These are phyloP conservation scores for Periconia digitata DNA, from an alignment of 2,329 filamentous ascomycete species.

Conservation along the genomic window DNA sequence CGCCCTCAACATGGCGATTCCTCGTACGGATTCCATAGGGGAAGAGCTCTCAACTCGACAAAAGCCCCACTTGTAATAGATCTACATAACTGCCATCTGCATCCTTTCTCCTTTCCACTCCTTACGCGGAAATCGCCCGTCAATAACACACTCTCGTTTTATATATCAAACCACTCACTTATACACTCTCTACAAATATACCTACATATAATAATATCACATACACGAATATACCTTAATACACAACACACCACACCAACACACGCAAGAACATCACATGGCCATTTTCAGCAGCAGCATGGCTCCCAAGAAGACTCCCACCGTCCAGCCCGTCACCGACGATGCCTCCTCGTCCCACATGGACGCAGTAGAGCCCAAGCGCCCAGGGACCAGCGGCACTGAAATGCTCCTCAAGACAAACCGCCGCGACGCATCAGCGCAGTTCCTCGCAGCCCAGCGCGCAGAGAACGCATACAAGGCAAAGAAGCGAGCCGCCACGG, in stretches of 20 bases:
- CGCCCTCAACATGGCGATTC: background rate
- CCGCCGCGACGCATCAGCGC: slow-evolving; percentile 13
- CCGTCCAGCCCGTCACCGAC: background rate
- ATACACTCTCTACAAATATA: background rate
- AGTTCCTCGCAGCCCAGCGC: slow-evolving; percentile 15
- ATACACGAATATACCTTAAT: too few species aligned
- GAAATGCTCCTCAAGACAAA: slow-evolving; percentile 15
- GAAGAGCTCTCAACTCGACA: background rate
- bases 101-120: background rate
- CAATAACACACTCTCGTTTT: background rate
- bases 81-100: background rate
- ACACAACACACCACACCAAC: background rate
- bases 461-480: slow-evolving; percentile 18
- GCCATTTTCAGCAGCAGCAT: slow-evolving; percentile 11
- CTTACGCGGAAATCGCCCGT: slow-evolving; percentile 12
- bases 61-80: background rate
- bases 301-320: slow-evolving; percentile 5
- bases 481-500: slow-evolving; percentile 14
- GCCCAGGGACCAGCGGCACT: slow-evolving; percentile 17
- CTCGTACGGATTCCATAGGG: background rate
- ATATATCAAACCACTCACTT: background rate
- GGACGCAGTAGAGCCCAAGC: slow-evolving; percentile 5
- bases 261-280: slow-evolving; percentile 1
- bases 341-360: background rate
- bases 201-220: background rate